Base-by-base conservation (phyloP, 2,329 filamentous ascomycete species). In the Plectosphaerella cucumerina region DNA sequence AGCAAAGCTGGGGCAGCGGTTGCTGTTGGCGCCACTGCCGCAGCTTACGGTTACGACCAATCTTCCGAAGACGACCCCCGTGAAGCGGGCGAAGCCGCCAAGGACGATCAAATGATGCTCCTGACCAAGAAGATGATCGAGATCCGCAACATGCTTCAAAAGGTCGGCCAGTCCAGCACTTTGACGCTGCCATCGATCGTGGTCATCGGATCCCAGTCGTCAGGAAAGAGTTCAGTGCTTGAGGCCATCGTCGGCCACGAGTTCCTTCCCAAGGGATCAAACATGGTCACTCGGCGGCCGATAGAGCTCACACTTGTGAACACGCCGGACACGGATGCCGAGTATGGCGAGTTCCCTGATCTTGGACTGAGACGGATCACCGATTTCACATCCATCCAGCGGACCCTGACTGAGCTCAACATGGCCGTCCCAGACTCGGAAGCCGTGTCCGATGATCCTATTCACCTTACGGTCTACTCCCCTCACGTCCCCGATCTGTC, bases 61-160 rank as follows among this genome's bases (percentile, higher is more conserved):
- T 81, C 84, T 2, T 71, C 76, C 37, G 83, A 87, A 34, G 83
- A 93, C 34, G 82, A 86, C 56, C 69, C 76, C 5, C 76, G 84
- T 50, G 74, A 77, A 9, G 76, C 73, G 18, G 82, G 86, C 50
- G 84, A 88, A 62, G 77, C 80, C 46, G 89, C 90, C 17, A 84
- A 85, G 61, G 94, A 99, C 62, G 94, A 99, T 66, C 94, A 99
- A 70, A 99, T 99, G 93, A 99, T 99, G 94, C 79, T 97, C 59
- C 76, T 99, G 63, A 99, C 95, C 2, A 93, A 94, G 74, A 97
- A 97, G 73, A 99, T 99, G 94, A 99, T 99, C 63, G 94, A 99
- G 74, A 97, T 99, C 51, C 81, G 95, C 59, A 92, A 86, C 59
- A 90, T 99, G 51, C 77, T 99, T 21, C 89, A 95, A 63, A 90